These are phyloP conservation scores for Sporothrix mexicana DNA, from an alignment of 2,329 filamentous ascomycete genomes.

Conservation along the genomic window DNA sequence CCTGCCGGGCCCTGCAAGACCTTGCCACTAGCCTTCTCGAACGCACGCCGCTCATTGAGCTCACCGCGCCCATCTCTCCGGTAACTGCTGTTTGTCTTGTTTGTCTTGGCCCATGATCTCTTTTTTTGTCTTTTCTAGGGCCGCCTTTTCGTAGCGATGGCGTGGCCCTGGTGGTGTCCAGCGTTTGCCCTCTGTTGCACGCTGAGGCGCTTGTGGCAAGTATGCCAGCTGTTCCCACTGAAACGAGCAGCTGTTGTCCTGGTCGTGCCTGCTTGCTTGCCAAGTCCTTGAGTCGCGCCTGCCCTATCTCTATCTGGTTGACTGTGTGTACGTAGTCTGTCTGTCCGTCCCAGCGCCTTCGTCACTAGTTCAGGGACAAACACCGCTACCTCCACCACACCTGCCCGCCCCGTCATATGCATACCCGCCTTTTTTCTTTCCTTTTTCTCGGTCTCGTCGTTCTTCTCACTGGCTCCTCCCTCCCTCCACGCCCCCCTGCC, in stretches of 20 bases:
- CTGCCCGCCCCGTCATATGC: constrained; percentile 32
- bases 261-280: constrained; percentile 7
- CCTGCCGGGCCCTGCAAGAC: constrained; percentile 5
- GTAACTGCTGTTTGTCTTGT: constrained; percentile 24
- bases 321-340: not conserved
- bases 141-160: too few species aligned
- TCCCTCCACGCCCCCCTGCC: constrained; percentile 13
- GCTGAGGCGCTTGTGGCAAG: constrained; percentile 11
- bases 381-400: not conserved
- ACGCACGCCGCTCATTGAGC: not conserved
- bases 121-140: not conserved
- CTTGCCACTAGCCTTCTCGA: constrained; percentile 25
- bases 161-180: not conserved
- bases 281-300: constrained; percentile 2
- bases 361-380: constrained; percentile 9
- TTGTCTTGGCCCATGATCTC: constrained; percentile 4
- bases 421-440: constrained; percentile 31
- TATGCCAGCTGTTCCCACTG: constrained; percentile 23
- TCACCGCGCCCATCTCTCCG: constrained; percentile 18
- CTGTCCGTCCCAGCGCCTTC: not conserved
- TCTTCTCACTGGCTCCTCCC: constrained; percentile 1
- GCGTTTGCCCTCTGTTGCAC: constrained; percentile 25
- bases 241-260: not conserved
- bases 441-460: constrained; percentile 19
- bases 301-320: not conserved